A percentile compares a stretch with the other conserved stretches of the same genome.
phyloP scores from a whole-genome alignment of 148 eudicot species.

The Camellia japonica region DNA sequence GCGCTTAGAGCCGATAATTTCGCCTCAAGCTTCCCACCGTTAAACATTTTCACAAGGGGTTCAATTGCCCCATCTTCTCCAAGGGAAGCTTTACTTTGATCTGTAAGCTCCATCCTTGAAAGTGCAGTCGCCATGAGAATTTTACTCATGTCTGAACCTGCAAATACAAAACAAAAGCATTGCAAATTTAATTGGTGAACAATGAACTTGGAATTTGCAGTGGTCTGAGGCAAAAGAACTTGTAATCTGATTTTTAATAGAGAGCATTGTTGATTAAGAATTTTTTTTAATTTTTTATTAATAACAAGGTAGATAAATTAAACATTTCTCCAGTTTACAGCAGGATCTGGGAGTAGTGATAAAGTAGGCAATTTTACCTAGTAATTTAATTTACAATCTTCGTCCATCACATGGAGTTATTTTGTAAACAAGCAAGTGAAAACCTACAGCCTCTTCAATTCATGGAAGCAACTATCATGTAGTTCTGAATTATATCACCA shows the following conservation, averaged over 20 bases:
- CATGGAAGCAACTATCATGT: neutral
- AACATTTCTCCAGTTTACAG: too few species aligned
- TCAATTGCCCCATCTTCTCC: constrained; percentile 75
- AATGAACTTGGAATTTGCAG: neutral
- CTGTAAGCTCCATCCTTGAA: constrained; percentile 74
- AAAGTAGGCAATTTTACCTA: too few species aligned
- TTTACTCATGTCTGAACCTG: constrained; percentile 95
- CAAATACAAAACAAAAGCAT: neutral
- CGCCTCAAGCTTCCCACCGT: constrained; percentile 78
- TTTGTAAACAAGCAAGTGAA: neutral
- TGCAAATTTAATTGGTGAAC: too few species aligned
- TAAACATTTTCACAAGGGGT: constrained; percentile 78
- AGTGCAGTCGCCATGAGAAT: constrained; percentile 83
- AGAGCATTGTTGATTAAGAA: too few species aligned
- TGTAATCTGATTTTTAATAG: neutral
- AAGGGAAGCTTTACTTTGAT: constrained; percentile 55
- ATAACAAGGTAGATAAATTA: too few species aligned
- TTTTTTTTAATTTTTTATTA: too few species aligned
- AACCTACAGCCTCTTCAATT: neutral
- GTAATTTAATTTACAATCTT: neutral
- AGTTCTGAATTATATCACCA: neutral
- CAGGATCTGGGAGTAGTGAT: too few species aligned
- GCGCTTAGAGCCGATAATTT: constrained; percentile 73
- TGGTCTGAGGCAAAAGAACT: neutral
- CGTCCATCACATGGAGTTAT: neutral